Base-by-base conservation (phyloP, 208 protist genomes). In the Crithidia mellificae region DNA sequence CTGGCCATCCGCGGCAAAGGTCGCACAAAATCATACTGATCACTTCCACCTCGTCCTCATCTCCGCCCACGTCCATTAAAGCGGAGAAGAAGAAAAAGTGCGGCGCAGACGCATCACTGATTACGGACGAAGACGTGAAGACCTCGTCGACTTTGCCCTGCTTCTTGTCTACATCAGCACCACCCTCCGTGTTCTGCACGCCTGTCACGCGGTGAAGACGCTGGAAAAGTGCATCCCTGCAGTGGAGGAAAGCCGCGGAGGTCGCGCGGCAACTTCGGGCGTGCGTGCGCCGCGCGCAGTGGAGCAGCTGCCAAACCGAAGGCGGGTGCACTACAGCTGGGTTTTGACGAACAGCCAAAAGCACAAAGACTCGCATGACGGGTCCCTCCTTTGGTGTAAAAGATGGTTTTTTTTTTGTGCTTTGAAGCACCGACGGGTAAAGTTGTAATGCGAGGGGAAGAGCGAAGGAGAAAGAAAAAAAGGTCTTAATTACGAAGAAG, bases 301-400 rank as follows among this genome's bases (percentile, higher is more conserved):
- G 63, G n/a, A 66, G 63, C 9, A 76, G 46, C 12, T 76, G 70
- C 70, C 70, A 76, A n/a, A 76, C 70, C 9, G 63, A 70, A 7
- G 70, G 70, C 30, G 70, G 70, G 63, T 54, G 32, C 20, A 20
- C 9, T 2, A 38, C 63, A 12, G 19, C 8, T 22, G 36, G 8
- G 20, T 62, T 63, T 41, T 29, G 34, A 9, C 70, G 47, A 25
- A 76, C 27, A 7, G 47, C 62, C 7, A 76, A 30, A 1, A 76
- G 70, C 5, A 76, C 70, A 54, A 70, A 76, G 11, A 76, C 55
- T 8, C 70, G 62, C 70, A 76, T 76, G 0, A 20, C 3, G 46
- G 2, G 20, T 22, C 20, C 14, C n/a, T n/a, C n/a, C n/a, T n/a
- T n/a, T n/a, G n/a, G n/a, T n/a, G n/a, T n/a, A 17, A 24, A 49